Evolutionary conservation across 176 grass and related monocot genomes (phyloP), one percentile per base, ranked within the genome.

Genomic region (Eleusine indica): DNA sequence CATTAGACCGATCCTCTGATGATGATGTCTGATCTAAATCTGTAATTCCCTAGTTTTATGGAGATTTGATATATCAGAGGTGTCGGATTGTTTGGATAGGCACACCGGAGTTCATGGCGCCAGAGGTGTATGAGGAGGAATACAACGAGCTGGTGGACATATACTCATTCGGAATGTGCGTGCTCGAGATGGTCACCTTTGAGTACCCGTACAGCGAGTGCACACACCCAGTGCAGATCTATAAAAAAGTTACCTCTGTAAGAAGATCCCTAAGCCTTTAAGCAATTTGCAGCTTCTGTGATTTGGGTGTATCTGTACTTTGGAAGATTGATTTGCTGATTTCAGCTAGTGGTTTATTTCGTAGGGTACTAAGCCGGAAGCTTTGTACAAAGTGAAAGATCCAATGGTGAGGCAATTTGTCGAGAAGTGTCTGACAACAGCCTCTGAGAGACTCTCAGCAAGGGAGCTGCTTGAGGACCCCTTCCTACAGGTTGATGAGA

Each of bases 91-190:
- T 60, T 80, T 86, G 22, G 46, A 25, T 13, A 88, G 96, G 96
- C 61, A 99, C 96, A 0, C 96, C 96, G 0, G 96, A 99, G 86
- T 99, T 99, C 89, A 99, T 99, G 96, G 96, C 96, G 10, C 96
- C 96, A 0, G 96, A 99, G 93, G 96, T 99, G 66, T 99, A 99
- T 1, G 91, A 92, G 62, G 96, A 99, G 80, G 96, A 94, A 58
- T 99, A 99, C 75, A 99, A 99, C 16, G 96, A 99, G 63, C 80
- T 99, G 40, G 96, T 99, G 37, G 96, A 99, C 78, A 94, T 99
- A 49, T 99, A 99, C 67, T 99, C 96, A 0, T 99, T 99, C 12
- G 96, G 96, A 53, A 99, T 99, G 96, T 99, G 96, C 6, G 89
- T 99, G 37, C 86, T 99, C 15, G 96, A 99, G 87, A 99, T 99